Percentiles rank a stretch among this genome's conserved stretches.
phyloP scores from a whole-genome alignment of 2,329 filamentous ascomycete genomes.

The Fusarium torulosum region DNA sequence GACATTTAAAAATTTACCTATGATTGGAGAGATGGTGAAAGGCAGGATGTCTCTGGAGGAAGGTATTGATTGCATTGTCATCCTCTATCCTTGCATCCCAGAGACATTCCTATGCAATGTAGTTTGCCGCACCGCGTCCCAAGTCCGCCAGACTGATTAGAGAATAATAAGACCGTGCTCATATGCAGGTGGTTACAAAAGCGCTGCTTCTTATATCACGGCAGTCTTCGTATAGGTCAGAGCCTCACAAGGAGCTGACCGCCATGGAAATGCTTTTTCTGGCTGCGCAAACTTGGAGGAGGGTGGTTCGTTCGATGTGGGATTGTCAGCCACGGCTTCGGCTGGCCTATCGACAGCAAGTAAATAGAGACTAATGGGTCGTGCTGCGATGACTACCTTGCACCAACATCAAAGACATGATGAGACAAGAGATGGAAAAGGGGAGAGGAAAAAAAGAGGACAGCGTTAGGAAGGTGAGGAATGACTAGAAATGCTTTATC shows the following conservation, averaged over 20 bases:
- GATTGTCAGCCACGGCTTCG: conserved; percentile 20
- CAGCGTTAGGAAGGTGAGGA: neutral
- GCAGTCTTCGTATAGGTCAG: conserved; percentile 9
- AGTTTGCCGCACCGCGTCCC: conserved; percentile 15
- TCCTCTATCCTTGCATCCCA: conserved; percentile 2
- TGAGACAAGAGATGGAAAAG: conserved; percentile 1
- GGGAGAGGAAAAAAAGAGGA: neutral
- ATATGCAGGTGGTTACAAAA: conserved; percentile 11
- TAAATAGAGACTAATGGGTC: neutral
- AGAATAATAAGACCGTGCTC: conserved; percentile 16
- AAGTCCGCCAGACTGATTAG: conserved; percentile 5
- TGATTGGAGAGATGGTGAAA: neutral
- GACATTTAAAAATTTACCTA: conserved; percentile 13
- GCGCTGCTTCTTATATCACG: conserved; percentile 1
- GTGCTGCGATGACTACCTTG: conserved; percentile 17
- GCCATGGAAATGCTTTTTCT: conserved; percentile 16
- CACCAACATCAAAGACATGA: conserved; percentile 4
- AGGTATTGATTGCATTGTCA: neutral
- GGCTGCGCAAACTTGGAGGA: neutral
- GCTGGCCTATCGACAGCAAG: conserved; percentile 8
- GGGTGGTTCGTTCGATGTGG: conserved; percentile 23
- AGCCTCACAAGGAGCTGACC: conserved; percentile 10
- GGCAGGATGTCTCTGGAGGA: neutral
- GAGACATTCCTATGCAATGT: conserved; percentile 6
- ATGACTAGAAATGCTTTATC: neutral